phyloP scores from a whole-genome alignment of 352 stramenopile genomes.

The Phytopythium helicoides region DNA sequence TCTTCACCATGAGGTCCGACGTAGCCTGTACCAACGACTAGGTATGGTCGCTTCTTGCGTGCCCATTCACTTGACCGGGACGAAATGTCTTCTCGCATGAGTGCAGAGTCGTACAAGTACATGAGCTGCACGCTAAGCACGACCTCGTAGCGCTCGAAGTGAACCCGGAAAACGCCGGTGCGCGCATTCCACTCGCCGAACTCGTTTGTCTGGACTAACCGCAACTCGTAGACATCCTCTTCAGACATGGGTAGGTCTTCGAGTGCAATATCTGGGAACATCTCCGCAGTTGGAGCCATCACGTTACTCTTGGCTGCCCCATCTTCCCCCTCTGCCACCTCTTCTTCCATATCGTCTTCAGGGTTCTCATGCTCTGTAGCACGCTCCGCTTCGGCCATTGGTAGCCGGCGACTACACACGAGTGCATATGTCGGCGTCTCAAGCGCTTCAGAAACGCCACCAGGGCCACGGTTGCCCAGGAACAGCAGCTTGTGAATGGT shows the following conservation, averaged over 20 bases:
- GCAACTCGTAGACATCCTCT: conserved; percentile 84
- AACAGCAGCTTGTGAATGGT: conserved; percentile 85
- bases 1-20: conserved; percentile 85
- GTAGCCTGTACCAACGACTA: conserved; percentile 82
- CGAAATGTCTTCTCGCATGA: conserved; percentile 71
- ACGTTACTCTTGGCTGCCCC: conserved; percentile 57
- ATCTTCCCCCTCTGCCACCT: conserved; percentile 39
- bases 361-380: conserved; percentile 40
- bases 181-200: conserved; percentile 73
- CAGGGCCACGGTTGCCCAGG: conserved; percentile 66
- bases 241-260: conserved; percentile 67
- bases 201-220: conserved; percentile 75
- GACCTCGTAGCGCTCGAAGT: conserved; percentile 84
- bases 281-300: conserved; percentile 75
- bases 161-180: conserved; percentile 73
- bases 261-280: conserved; percentile 68
- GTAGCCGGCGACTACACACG: conserved; percentile 62
- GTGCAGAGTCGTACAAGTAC: conserved; percentile 82
- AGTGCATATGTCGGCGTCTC: conserved; percentile 79
- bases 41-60: conserved; percentile 75
- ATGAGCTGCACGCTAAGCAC: conserved; percentile 85
- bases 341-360: conserved; percentile 45
- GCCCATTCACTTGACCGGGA: conserved; percentile 71
- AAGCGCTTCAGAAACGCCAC: conserved; percentile 74
- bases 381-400: conserved; percentile 50